Percentiles rank a stretch among this genome's conserved stretches.
Conservation (phyloP, 331 rosid genomes). For the Telfairia occidentalis region DNA sequence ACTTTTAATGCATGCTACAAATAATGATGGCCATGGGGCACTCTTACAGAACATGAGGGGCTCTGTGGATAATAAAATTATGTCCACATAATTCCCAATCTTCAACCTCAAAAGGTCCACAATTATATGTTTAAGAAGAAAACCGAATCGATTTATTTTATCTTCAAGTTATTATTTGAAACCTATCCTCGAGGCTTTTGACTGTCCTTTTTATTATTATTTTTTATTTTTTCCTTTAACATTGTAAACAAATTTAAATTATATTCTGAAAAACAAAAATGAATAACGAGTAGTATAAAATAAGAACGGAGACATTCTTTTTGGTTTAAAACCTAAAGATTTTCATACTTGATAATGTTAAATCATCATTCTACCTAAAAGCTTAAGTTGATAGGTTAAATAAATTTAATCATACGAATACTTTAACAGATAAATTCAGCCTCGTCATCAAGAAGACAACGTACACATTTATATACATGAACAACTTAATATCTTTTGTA, state of each 20-base stretch:
- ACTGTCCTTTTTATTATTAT: too few relatives aligned
- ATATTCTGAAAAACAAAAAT: not conserved
- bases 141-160: not conserved
- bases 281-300: not conserved
- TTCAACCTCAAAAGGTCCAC: slow-evolving; percentile 1
- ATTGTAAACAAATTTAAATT: not conserved
- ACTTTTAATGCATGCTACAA: slow-evolving; percentile 13
- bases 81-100: slow-evolving; percentile 10
- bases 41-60: not conserved
- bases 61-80: not conserved
- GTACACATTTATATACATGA: not conserved
- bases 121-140: not conserved
- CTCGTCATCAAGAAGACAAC: too few relatives aligned
- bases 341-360: too few relatives aligned
- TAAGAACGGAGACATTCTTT: too few relatives aligned
- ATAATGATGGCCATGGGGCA: slow-evolving; percentile 13
- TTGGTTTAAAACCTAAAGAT: too few relatives aligned
- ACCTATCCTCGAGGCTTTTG: not conserved
- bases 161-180: not conserved
- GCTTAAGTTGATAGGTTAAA: too few relatives aligned
- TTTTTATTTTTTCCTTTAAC: not conserved
- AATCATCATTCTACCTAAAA: too few relatives aligned
- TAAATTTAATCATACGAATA: too few relatives aligned
- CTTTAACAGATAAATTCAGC: too few relatives aligned
- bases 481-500: not conserved